These are phyloP conservation scores for Coelastrella sp. DNA, from an alignment of 139 green algal genomes.

Conservation along the genomic window DNA sequence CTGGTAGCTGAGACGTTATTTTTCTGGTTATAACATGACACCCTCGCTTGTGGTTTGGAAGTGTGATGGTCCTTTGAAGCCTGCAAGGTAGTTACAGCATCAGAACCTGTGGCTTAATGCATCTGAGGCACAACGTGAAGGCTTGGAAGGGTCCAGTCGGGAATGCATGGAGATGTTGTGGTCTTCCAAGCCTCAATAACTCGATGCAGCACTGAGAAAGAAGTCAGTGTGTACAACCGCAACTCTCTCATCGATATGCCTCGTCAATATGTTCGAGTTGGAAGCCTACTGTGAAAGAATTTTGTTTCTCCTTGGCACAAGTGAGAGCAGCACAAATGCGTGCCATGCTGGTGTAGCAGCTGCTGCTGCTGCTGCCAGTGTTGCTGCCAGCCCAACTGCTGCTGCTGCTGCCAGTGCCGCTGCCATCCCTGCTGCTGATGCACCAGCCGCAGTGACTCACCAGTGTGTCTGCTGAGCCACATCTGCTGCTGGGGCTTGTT, in stretches of 20 bases:
- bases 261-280: too few relatives aligned
- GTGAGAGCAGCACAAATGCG: neutral
- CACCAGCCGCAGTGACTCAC: neutral
- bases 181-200: too few relatives aligned
- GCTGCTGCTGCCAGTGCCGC: neutral
- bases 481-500: neutral
- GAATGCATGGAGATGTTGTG: too few relatives aligned
- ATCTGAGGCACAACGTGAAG: too few relatives aligned
- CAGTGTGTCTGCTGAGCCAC: neutral
- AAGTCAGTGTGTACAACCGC: too few relatives aligned
- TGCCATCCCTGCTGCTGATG: neutral
- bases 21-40: slow-evolving; percentile 85
- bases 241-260: too few relatives aligned
- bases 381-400: neutral
- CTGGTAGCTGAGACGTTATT: slow-evolving; percentile 67
- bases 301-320: too few relatives aligned
- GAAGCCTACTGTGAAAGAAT: too few relatives aligned
- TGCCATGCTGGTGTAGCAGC: neutral
- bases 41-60: slow-evolving; percentile 64
- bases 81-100: slow-evolving; percentile 1
- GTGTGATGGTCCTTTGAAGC: slow-evolving; percentile 60
- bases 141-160: too few relatives aligned
- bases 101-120: neutral
- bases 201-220: too few relatives aligned
- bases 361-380: neutral